Base-by-base conservation (phyloP, 805 yeast species). In the Suhomyces kilbournensis region DNA sequence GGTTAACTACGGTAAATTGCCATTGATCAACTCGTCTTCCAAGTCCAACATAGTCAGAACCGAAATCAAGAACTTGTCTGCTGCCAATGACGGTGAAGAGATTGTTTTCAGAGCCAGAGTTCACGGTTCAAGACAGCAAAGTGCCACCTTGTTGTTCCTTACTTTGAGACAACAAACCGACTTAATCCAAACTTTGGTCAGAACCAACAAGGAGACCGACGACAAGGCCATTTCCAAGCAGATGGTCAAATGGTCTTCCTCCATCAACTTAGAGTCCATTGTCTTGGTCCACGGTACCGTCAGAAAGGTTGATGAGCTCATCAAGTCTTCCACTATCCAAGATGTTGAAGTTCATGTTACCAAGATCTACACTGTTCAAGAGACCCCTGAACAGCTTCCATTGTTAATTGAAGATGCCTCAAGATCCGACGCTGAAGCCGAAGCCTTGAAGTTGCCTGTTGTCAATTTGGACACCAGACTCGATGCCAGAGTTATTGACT, bases 381-480 rank as follows among this genome's bases (percentile, higher is more conserved):
- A 86, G 71, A 88, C 98, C 30, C 97, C 97, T 48, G 86, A 86
- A 63, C 91, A 88, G 74, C 80, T 94, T 67, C 99, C 99, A 54
- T 85, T 94, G 66, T 81, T 93, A 68, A 84, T 94, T 64, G 99
- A 94, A 78, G 99, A 94, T 72, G 98, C 98, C 32, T 80, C 93
- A 20, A 86, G 99, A 76, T 84, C 96, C 39, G 98, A 93, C 62
- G 90, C 89, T 44, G 96, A 90, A 67, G 97, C 97, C 44, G 96
- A 88, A 70, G 93, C 88, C 40, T 85, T 88, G 26, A 93, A 93
- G 20, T 81, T 91, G 61, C 98, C 98, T 43, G 88, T 89, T 44
- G 98, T 93, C 60, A 93, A 93, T 76, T 84, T 94, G 68, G 99
- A 94, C 74, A 94, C 99, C 34, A 84, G 99, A 71, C 81, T 94